phyloP scores from a whole-genome alignment of 108 stramenopile genomes.

The Fragilariopsis cylindrus region DNA sequence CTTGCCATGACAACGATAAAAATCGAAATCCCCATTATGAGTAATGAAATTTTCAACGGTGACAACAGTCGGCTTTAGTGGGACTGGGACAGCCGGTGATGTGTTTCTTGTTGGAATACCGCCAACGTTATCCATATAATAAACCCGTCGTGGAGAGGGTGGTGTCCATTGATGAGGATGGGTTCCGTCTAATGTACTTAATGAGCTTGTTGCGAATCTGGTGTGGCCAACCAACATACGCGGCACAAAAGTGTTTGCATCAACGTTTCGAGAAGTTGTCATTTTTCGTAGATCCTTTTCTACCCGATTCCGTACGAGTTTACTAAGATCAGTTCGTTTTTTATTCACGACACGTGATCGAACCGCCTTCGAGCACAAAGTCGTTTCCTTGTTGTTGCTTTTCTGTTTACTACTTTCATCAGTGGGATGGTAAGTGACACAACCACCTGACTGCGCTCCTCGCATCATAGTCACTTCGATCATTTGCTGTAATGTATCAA shows the following conservation, averaged over 20 bases:
- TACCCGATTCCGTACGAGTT: conserved; percentile 48
- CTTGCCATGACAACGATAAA: conserved; percentile 61
- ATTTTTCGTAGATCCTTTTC: conserved; percentile 17
- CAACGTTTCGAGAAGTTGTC: conserved; percentile 23
- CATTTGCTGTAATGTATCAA: conserved; percentile 77
- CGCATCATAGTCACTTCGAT: conserved; percentile 86
- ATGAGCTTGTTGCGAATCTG: conserved; percentile 72
- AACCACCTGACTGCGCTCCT: conserved; percentile 84
- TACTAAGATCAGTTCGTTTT: conserved; percentile 74
- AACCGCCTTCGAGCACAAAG: conserved; percentile 34
- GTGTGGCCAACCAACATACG: conserved; percentile 67
- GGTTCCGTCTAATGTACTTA: conserved; percentile 73
- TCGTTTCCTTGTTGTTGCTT: background rate
- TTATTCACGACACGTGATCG: conserved; percentile 76
- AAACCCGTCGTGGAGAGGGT: conserved; percentile 32
- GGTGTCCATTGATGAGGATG: conserved; percentile 82
- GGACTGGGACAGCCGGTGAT: background rate
- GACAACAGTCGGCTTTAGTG: background rate
- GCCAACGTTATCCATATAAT: conserved; percentile 8
- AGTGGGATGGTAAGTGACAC: conserved; percentile 45
- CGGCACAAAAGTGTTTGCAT: conserved; percentile 11
- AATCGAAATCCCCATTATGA: conserved; percentile 91
- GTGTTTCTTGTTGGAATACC: background rate
- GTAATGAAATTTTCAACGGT: conserved; percentile 72
- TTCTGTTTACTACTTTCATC: background rate